Base-by-base conservation (phyloP, 345 rosid genomes). In the Citrus hindsii region DNA sequence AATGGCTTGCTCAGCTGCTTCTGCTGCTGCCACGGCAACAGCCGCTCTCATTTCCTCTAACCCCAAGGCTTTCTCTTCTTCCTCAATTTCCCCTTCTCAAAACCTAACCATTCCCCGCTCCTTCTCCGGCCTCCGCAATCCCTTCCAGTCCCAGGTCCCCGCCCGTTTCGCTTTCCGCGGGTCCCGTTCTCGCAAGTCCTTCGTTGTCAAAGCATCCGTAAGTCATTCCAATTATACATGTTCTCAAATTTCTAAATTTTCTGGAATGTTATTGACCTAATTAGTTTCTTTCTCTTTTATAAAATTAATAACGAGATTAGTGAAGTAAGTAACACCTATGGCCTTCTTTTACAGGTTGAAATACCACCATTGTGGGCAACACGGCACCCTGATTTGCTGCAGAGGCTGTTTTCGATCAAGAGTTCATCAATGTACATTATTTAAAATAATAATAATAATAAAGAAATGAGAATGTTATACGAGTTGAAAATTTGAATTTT, bases 341-440 rank as follows among this genome's bases (percentile, higher is more conserved):
- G 58, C 22, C 58, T 71, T 24, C 61, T 76, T 82, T 74, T 76
- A 68, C 79, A 94, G 98, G 76, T 87, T 79, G 98, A 87, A 79
- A 97, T 85, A 16, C 84, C 83, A 80, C 97, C 99, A 46, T 80
- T 96, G 99, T 96, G 71, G 97, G 99, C 56, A 96, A 92, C 75
- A 67, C 38, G 60, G 97, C 98, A 6, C n/a, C 97, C 99, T 24
- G 92, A 96, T 96, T 96, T 37, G 97, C 92, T 79, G 99, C 99
- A 0, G 98, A 94, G 90, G 98, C 98, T 64, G 95, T 96, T 73
- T 96, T 92, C n/a, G 98, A 94, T 77, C 97, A 96, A 85, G 99
- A 96, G 86, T 96, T 96, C 83, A 89, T 96, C 82, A 91, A 94
- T 82, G 98, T 92, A 85, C 46, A 77, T 58, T 58, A 25, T 25